Percentiles rank a stretch among this genome's conserved stretches.
Conservation (phyloP, 768 basidiomycete genomes). For the Cyclocybe cylindracea region DNA sequence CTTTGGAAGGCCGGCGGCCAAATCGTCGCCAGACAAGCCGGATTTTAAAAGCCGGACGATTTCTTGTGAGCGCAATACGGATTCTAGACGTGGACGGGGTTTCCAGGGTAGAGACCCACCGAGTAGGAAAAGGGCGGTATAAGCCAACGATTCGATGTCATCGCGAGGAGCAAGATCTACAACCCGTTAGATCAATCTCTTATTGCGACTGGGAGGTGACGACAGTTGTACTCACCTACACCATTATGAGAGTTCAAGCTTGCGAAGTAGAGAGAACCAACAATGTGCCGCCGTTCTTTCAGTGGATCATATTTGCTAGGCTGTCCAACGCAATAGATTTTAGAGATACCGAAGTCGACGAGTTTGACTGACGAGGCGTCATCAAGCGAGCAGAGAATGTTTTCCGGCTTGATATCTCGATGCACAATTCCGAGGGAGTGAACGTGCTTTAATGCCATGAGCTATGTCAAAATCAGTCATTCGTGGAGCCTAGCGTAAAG, state of each 20-base stretch:
- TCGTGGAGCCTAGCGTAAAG: background rate
- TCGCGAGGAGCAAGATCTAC: conserved; percentile 39
- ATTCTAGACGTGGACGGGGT: conserved; percentile 13
- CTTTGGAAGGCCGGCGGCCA: conserved; percentile 18
- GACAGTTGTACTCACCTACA: conserved; percentile 19
- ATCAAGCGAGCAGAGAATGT: conserved; percentile 27
- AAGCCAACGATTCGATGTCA: conserved; percentile 58
- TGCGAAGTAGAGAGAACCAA: conserved; percentile 31
- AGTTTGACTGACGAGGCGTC: conserved; percentile 26
- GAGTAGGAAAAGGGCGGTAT: conserved; percentile 56
- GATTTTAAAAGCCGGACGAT: conserved; percentile 16
- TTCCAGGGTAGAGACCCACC: conserved; percentile 41
- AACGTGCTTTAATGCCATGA: conserved; percentile 30
- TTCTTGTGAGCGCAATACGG: conserved; percentile 13
- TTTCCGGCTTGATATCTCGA: conserved; percentile 37
- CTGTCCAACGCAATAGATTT: conserved; percentile 12
- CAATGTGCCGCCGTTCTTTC: conserved; percentile 17
- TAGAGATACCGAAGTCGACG: conserved; percentile 33
- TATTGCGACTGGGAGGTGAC: background rate
- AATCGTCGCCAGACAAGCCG: conserved; percentile 8
- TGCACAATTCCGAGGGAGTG: conserved; percentile 32
- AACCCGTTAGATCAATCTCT: background rate
- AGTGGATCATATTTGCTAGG: conserved; percentile 23
- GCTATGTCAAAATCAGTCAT: conserved; percentile 7
- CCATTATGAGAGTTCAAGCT: conserved; percentile 33